Conservation (phyloP, 768 basidiomycete genomes). For the Neoboletus subvelutipes region DNA sequence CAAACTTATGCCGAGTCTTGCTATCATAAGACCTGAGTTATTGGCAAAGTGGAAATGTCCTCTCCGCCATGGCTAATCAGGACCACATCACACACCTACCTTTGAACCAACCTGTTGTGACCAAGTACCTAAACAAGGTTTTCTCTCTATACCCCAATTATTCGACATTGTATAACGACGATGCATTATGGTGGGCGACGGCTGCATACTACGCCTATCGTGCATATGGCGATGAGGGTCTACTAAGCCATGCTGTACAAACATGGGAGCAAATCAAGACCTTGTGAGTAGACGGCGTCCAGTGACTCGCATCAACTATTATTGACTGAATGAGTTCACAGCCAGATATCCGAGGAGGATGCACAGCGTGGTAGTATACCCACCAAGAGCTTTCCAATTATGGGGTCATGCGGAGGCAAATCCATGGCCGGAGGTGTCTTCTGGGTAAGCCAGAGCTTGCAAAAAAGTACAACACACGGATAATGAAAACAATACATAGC, state of each 20-base stretch:
- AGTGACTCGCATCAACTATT: background rate
- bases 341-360: conserved; percentile 38
- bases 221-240: conserved; percentile 43
- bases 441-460: conserved; percentile 38
- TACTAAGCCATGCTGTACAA: conserved; percentile 44
- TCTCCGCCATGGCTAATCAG: conserved; percentile 47
- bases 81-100: background rate
- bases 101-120: conserved; percentile 5
- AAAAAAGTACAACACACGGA: too few species aligned
- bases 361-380: conserved; percentile 39
- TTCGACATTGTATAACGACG: conserved; percentile 13
- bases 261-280: conserved; percentile 50
- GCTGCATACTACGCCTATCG: conserved; percentile 50
- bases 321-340: background rate
- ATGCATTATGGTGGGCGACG: conserved; percentile 50
- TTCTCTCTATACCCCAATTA: conserved; percentile 8
- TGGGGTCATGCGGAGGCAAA: conserved; percentile 44
- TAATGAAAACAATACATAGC: conserved; percentile 25
- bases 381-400: conserved; percentile 42
- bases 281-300: conserved; percentile 36
- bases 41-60: conserved; percentile 55
- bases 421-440: conserved; percentile 58
- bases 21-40: conserved; percentile 43
- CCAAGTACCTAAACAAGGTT: conserved; percentile 6
- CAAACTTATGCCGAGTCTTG: background rate